Percentiles rank a stretch among this genome's conserved stretches.
Conservation (phyloP, 1,284 basidiomycete species). For the Athelia psychrophila region DNA sequence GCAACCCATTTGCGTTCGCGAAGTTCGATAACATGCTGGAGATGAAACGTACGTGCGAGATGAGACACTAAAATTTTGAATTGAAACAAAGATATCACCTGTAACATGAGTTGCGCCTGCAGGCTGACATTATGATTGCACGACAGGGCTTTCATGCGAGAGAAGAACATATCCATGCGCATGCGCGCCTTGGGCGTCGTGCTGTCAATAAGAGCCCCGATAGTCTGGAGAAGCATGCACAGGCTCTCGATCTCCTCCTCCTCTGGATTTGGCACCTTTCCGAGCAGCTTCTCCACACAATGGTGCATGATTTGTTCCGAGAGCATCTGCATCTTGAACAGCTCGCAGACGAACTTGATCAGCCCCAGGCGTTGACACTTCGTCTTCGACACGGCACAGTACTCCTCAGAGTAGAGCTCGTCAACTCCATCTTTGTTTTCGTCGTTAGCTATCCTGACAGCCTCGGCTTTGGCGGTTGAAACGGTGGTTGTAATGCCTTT, state of each 20-base stretch:
- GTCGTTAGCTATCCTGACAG: too few species aligned
- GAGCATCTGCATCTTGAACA: slow-evolving; percentile 96
- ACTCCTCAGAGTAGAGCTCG: too few species aligned
- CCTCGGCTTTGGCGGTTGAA: too few species aligned
- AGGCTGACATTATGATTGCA: slow-evolving; percentile 76
- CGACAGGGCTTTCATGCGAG: slow-evolving; percentile 80
- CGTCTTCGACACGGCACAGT: slow-evolving; percentile 84
- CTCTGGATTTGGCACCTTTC: slow-evolving; percentile 91
- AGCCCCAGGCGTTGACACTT: slow-evolving; percentile 96
- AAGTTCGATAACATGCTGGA: slow-evolving; percentile 86
- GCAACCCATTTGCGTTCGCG: slow-evolving; percentile 81
- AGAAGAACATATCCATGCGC: slow-evolving; percentile 95
- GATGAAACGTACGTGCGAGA: slow-evolving; percentile 4
- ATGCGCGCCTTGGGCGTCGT: slow-evolving; percentile 73
- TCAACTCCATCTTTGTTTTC: too few species aligned
- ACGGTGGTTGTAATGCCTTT: too few species aligned
- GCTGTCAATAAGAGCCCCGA: slow-evolving; percentile 84
- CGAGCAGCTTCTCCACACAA: slow-evolving; percentile 92
- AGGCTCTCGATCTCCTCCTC: slow-evolving; percentile 98
- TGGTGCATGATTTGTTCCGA: slow-evolving; percentile 95
- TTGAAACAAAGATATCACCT: slow-evolving; percentile 50
- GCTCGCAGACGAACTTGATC: slow-evolving; percentile 96
- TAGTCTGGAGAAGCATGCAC: slow-evolving; percentile 89
- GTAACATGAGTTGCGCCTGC: slow-evolving; percentile 94
- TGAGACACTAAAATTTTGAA: slow-evolving; percentile 5